Conservation (phyloP, 345 rosid species). For the Salix dunnii region DNA sequence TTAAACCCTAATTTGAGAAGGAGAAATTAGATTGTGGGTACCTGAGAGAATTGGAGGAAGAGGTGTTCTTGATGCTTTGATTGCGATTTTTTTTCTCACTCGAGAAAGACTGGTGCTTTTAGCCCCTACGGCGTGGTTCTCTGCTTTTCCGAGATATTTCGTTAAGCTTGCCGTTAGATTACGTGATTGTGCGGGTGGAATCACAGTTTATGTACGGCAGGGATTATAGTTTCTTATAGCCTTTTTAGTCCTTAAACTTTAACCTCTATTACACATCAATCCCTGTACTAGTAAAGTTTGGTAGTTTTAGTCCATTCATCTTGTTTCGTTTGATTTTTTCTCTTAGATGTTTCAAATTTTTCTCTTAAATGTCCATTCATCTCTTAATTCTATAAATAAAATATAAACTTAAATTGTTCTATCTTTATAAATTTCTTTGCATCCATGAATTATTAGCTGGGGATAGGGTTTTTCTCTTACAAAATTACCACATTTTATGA, state of each 20-base stretch:
- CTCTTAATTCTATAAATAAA: too few relatives aligned
- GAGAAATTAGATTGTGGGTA: not conserved
- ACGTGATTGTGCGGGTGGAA: not conserved
- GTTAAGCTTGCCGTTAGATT: not conserved
- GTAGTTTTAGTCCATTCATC: not conserved
- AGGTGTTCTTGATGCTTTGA: not conserved
- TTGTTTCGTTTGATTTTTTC: not conserved
- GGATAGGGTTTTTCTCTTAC: too few relatives aligned
- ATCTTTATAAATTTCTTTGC: too few relatives aligned
- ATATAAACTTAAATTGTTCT: too few relatives aligned
- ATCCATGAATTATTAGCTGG: too few relatives aligned
- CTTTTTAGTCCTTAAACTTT: not conserved
- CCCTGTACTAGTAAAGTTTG: too few relatives aligned
- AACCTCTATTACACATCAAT: too few relatives aligned
- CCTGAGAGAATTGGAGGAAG: conserved; percentile 1
- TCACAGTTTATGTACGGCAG: not conserved
- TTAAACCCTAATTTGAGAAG: not conserved
- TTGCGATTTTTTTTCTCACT: not conserved
- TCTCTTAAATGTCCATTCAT: too few relatives aligned
- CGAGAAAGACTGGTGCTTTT: conserved; percentile 1
- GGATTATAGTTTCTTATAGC: not conserved
- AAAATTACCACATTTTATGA: too few relatives aligned
- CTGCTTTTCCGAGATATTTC: not conserved
- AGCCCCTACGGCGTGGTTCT: not conserved
- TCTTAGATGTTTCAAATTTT: too few relatives aligned